Evolutionary conservation across 2,329 filamentous ascomycete genomes (phyloP).

Genomic region (Nigrograna mackinnonii): DNA sequence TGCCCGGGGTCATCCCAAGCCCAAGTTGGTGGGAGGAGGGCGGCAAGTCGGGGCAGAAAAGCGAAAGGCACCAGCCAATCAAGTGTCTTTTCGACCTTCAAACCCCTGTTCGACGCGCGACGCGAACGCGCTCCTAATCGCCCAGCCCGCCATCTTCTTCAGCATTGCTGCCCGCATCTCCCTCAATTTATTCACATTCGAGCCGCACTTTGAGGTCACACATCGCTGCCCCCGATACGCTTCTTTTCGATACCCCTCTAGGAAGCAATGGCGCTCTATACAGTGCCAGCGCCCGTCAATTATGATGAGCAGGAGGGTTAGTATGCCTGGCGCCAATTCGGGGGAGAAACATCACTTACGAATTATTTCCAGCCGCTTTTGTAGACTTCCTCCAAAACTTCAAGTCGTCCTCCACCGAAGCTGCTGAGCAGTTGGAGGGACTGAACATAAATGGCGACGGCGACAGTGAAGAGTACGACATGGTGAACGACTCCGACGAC

Average conservation of each 20-base stretch:
- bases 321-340: slow-evolving; percentile 35
- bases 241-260: background rate
- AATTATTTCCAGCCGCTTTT: slow-evolving; percentile 66
- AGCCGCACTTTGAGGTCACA: no score
- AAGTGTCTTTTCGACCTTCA: no score
- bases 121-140: slow-evolving; percentile 2
- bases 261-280: slow-evolving; percentile 79
- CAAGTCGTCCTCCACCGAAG: slow-evolving; percentile 74
- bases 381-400: slow-evolving; percentile 86
- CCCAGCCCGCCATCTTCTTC: slow-evolving; percentile 6
- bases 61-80: no score
- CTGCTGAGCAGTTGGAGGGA: slow-evolving; percentile 80
- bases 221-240: background rate
- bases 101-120: background rate
- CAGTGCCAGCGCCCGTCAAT: slow-evolving; percentile 77
- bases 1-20: no score
- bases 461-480: slow-evolving; percentile 87
- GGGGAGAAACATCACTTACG: slow-evolving; percentile 32
- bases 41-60: no score
- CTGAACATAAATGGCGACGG: slow-evolving; percentile 88
- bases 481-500: slow-evolving; percentile 81
- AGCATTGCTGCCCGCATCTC: background rate
- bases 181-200: background rate
- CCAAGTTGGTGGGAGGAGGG: no score
- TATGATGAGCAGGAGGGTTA: slow-evolving; percentile 85